These are phyloP conservation scores for Solanum microdontum DNA, from an alignment of 257 asterid species.

Conservation along the genomic window DNA sequence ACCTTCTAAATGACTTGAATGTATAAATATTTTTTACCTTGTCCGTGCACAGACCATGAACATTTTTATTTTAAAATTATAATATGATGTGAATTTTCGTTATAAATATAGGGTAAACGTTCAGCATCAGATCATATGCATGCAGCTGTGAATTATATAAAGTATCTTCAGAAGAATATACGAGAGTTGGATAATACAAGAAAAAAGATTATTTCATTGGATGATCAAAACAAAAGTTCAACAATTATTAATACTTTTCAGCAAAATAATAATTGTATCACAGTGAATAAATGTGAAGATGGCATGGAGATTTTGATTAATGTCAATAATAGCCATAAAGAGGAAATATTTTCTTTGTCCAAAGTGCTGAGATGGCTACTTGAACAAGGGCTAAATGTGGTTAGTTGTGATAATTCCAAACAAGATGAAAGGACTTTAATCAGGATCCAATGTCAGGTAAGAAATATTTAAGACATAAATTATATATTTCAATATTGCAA, in stretches of 20 bases:
- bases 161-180: conserved; percentile 9
- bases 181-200: conserved; percentile 4
- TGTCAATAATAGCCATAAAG: neutral
- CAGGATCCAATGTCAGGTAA: conserved; percentile 24
- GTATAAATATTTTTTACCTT: neutral
- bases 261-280: neutral
- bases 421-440: conserved; percentile 1
- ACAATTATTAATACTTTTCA: neutral
- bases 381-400: conserved; percentile 4
- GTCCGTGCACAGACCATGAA: neutral
- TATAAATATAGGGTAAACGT: conserved; percentile 14
- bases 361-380: conserved; percentile 18
- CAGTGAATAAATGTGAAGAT: neutral
- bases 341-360: conserved; percentile 12
- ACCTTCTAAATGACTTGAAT: neutral
- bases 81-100: neutral
- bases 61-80: neutral
- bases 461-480: neutral
- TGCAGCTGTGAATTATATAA: conserved; percentile 18
- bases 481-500: neutral
- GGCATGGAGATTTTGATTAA: conserved; percentile 22
- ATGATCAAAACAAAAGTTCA: neutral
- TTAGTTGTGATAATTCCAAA: conserved; percentile 13
- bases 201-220: neutral
- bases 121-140: conserved; percentile 20